Evolutionary conservation across 164 flowering plant species (phyloP).

Genomic region (Paratinospora sagittata): DNA sequence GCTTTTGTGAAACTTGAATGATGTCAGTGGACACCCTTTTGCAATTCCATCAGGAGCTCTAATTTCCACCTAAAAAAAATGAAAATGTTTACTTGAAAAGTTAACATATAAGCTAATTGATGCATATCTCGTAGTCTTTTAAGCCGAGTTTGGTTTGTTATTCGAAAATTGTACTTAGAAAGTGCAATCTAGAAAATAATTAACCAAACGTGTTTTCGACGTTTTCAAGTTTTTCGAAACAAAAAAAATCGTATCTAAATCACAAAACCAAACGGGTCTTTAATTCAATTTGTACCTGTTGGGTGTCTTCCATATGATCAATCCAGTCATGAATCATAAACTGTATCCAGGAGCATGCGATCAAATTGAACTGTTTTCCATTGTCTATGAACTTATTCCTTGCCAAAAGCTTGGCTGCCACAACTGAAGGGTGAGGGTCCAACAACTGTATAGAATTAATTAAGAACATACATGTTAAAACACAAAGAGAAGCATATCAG

Average conservation of each 20-base stretch:
- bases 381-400: conserved; percentile 37
- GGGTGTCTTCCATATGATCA: conserved; percentile 48
- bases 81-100: too few species aligned
- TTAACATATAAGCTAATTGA: too few species aligned
- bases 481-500: too few species aligned
- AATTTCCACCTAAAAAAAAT: conserved; percentile 32
- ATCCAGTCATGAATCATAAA: conserved; percentile 64
- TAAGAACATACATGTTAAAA: background rate
- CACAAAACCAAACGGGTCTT: too few species aligned
- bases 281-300: conserved; percentile 29
- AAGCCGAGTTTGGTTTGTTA: too few species aligned
- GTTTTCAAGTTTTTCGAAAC: too few species aligned
- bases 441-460: conserved; percentile 24
- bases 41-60: conserved; percentile 32
- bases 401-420: conserved; percentile 41
- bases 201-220: too few species aligned
- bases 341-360: conserved; percentile 51
- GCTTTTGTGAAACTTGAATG: conserved; percentile 36
- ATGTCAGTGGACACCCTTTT: conserved; percentile 36
- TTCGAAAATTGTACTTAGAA: too few species aligned
- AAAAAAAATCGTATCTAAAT: too few species aligned
- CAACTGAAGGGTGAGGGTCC: conserved; percentile 43
- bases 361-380: conserved; percentile 46
- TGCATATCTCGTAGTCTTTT: too few species aligned
- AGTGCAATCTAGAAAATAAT: too few species aligned